Conservation (phyloP, 208 protist genomes). For the Acanthamoeba lugdunensis region DNA sequence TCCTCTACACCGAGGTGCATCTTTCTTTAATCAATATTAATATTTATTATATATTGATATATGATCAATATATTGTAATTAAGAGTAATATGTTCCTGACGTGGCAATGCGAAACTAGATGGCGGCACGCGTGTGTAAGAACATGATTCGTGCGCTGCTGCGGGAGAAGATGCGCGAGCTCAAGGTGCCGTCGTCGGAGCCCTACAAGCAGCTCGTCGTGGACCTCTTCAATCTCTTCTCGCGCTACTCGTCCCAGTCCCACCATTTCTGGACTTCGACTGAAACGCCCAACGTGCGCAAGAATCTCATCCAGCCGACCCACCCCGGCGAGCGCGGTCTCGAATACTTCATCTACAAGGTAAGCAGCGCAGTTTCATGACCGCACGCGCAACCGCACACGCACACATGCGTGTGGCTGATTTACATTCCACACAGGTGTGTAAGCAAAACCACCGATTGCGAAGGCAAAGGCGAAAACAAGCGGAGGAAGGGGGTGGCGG, state of each 20-base stretch:
- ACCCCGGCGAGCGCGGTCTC: conserved; percentile 13
- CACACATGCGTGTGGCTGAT: no score
- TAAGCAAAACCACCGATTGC: background rate
- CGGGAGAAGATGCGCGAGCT: conserved; percentile 61
- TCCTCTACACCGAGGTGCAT: conserved; percentile 65
- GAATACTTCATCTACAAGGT: conserved; percentile 49
- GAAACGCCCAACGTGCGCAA: conserved; percentile 51
- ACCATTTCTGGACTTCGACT: conserved; percentile 62
- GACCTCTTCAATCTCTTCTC: conserved; percentile 69
- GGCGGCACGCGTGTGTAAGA: conserved; percentile 56
- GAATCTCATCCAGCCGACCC: conserved; percentile 14
- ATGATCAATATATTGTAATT: no score
- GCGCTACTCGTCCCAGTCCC: background rate
- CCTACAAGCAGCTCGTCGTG: conserved; percentile 54
- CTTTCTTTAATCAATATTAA: no score
- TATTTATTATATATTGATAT: no score
- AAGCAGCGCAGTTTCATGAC: background rate
- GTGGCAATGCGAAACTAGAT: conserved; percentile 5
- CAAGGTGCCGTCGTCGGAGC: conserved; percentile 63
- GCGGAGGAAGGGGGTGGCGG: background rate
- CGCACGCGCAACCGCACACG: no score
- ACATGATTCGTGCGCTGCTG: conserved; percentile 45
- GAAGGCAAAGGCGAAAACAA: background rate
- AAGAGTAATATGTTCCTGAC: no score
- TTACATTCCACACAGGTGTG: background rate